phyloP scores from a whole-genome alignment of 1,139 yeast species.

The Waltiozyma sp. region DNA sequence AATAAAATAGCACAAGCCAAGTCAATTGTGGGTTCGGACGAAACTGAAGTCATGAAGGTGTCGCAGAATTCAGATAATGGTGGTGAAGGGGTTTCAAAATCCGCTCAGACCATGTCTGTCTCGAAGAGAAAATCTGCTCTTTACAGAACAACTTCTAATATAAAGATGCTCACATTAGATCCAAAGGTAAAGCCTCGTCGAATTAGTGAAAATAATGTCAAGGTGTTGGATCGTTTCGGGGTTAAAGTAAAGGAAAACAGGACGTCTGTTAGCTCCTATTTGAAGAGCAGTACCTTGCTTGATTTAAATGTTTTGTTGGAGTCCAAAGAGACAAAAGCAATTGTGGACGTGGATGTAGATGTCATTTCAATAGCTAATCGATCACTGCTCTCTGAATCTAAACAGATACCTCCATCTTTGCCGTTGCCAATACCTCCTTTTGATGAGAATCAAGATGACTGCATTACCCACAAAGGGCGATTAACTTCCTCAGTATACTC shows the following conservation, averaged over 20 bases:
- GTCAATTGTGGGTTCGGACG: no score
- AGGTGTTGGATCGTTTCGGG: slow-evolving; percentile 35
- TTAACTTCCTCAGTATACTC: neutral
- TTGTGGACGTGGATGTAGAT: neutral
- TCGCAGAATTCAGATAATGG: no score
- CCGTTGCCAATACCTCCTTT: neutral
- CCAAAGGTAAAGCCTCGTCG: slow-evolving; percentile 15
- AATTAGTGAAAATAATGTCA: slow-evolving; percentile 25
- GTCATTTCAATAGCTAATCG: neutral
- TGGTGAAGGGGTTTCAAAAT: neutral
- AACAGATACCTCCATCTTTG: neutral
- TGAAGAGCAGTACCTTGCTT: slow-evolving; percentile 22
- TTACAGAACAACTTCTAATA: slow-evolving; percentile 9
- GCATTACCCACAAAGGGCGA: neutral
- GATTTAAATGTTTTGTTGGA: slow-evolving; percentile 31
- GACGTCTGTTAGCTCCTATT: slow-evolving; percentile 12
- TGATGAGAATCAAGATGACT: neutral
- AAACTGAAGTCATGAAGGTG: no score
- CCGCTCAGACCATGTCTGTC: neutral
- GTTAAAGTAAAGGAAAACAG: slow-evolving; percentile 23
- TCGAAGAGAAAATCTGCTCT: slow-evolving; percentile 6
- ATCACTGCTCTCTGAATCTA: neutral
- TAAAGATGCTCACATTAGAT: slow-evolving; percentile 14
- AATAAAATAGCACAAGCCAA: neutral
- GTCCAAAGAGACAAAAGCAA: neutral